These are phyloP conservation scores for Colletotrichum camelliae DNA, from an alignment of 2,329 filamentous ascomycete genomes.

Conservation along the genomic window DNA sequence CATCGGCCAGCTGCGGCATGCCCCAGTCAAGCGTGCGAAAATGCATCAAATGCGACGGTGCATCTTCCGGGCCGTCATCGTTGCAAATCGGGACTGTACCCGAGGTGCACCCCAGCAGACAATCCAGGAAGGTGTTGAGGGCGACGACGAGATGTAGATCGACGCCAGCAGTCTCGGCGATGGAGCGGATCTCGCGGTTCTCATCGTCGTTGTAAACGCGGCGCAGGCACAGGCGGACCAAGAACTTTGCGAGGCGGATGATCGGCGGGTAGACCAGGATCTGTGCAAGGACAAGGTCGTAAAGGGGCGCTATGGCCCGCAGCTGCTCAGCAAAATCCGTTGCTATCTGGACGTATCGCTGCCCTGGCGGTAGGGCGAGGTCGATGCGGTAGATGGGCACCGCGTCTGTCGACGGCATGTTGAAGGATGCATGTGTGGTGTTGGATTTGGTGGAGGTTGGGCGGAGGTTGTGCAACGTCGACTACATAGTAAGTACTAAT, in stretches of 20 bases:
- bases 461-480: background rate
- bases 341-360: slow-evolving; percentile 56
- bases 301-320: slow-evolving; percentile 48
- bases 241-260: slow-evolving; percentile 31
- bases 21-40: slow-evolving; percentile 60
- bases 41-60: slow-evolving; percentile 47
- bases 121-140: slow-evolving; percentile 64
- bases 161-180: slow-evolving; percentile 53
- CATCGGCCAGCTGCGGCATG: slow-evolving; percentile 53
- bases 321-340: slow-evolving; percentile 48
- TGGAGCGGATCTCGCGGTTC: slow-evolving; percentile 61
- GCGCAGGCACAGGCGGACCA: slow-evolving; percentile 53
- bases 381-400: slow-evolving; percentile 46
- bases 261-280: slow-evolving; percentile 27
- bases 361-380: slow-evolving; percentile 55
- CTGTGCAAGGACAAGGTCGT: slow-evolving; percentile 51
- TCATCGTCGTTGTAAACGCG: slow-evolving; percentile 58
- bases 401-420: background rate
- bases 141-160: slow-evolving; percentile 62
- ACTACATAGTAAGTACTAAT: background rate
- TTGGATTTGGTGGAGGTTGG: background rate
- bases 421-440: background rate
- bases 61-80: background rate
- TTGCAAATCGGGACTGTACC: slow-evolving; percentile 35
- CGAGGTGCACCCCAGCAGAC: slow-evolving; percentile 67